These are phyloP conservation scores for Phytophthora pinifolia DNA, from an alignment of 352 stramenopile species.

Conservation along the genomic window DNA sequence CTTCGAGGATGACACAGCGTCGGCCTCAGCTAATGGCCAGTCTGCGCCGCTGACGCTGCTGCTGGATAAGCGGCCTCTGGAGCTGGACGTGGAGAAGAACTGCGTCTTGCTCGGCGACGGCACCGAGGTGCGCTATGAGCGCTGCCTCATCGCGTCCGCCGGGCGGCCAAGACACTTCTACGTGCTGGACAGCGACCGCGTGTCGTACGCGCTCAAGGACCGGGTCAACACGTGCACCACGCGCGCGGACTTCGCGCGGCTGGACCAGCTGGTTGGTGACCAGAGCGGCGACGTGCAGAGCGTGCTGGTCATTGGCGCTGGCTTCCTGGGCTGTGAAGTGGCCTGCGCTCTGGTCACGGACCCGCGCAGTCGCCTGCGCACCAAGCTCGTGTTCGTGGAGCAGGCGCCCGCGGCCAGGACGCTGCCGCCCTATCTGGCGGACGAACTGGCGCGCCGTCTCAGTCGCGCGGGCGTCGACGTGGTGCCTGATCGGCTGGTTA, in stretches of 20 bases:
- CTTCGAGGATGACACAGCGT: constrained; percentile 70
- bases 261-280: constrained; percentile 58
- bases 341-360: constrained; percentile 72
- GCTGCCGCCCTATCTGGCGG: constrained; percentile 84
- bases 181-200: constrained; percentile 83
- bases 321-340: constrained; percentile 91
- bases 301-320: constrained; percentile 87
- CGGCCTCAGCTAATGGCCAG: constrained; percentile 3
- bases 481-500: constrained; percentile 73
- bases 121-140: constrained; percentile 81
- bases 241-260: constrained; percentile 77
- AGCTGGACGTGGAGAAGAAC: constrained; percentile 88
- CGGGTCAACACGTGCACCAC: constrained; percentile 87
- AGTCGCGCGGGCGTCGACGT: constrained; percentile 62
- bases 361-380: constrained; percentile 43
- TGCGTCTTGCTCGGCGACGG: constrained; percentile 79
- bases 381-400: constrained; percentile 60
- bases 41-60: constrained; percentile 67
- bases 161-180: constrained; percentile 87
- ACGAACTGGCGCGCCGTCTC: constrained; percentile 65
- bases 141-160: constrained; percentile 86
- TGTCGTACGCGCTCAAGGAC: constrained; percentile 83
- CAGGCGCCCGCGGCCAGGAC: constrained; percentile 52
- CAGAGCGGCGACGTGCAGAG: constrained; percentile 38
- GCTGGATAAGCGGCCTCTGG: constrained; percentile 69